Percentiles rank a stretch among this genome's conserved stretches.
Conservation (phyloP, 2,329 filamentous ascomycete genomes). For the Scorias spongiosa region DNA sequence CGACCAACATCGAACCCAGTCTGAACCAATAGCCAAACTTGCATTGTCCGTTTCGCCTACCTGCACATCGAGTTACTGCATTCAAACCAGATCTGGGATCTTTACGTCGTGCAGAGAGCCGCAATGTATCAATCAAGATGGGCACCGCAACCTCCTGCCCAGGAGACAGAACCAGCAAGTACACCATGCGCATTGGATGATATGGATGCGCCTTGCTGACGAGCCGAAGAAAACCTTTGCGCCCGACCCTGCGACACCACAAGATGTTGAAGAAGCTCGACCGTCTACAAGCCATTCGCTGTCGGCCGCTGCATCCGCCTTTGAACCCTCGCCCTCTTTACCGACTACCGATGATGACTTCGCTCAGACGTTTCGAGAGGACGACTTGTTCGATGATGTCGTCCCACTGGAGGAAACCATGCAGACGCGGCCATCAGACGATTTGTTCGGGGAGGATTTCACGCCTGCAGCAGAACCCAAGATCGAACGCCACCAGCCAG, state of each 20-base stretch:
- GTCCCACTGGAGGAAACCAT: slow-evolving; percentile 29
- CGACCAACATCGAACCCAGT: too few species aligned
- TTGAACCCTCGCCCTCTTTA: slow-evolving; percentile 4
- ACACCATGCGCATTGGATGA: neutral
- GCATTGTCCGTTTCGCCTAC: too few species aligned
- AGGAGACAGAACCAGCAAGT: slow-evolving; percentile 1
- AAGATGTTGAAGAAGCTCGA: neutral
- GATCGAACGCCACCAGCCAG: slow-evolving; percentile 16
- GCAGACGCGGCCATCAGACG: slow-evolving; percentile 34
- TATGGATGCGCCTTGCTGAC: neutral
- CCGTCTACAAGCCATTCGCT: slow-evolving; percentile 2
- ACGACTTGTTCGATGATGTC: slow-evolving; percentile 21
- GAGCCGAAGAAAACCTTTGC: neutral
- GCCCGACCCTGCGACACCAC: too few species aligned
- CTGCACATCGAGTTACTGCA: too few species aligned
- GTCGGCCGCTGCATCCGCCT: slow-evolving; percentile 6
- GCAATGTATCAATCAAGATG: slow-evolving; percentile 9
- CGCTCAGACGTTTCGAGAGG: slow-evolving; percentile 19
- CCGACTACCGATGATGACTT: slow-evolving; percentile 14
- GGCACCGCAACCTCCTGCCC: slow-evolving; percentile 6
- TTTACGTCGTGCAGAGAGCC: neutral
- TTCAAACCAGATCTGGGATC: too few species aligned
- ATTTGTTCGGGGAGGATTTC: slow-evolving; percentile 37
- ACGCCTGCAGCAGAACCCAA: slow-evolving; percentile 30
- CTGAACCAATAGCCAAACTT: too few species aligned